Evolutionary conservation across 176 grass and related monocot genomes (phyloP), one percentile per base, ranked within the genome.

Genomic region (Carex scoparia): DNA sequence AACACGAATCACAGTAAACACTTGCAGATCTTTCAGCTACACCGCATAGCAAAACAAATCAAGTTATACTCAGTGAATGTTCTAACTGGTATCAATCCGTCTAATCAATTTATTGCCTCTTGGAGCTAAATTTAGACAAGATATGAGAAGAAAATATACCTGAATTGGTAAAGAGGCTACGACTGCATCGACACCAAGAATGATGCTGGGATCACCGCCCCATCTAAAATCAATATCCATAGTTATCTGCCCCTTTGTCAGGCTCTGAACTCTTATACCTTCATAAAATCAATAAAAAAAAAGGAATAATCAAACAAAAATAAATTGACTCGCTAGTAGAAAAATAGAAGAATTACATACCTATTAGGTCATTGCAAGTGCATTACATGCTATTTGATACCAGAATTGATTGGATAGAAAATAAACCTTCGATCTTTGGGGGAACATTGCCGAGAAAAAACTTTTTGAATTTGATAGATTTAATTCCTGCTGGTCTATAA

Each of bases 161-260:
- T 98, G 96, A 85, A 98, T 98, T 42, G 95, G 96, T 53, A 98
- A 81, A 84, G 96, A 95, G 82, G 96, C 96, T 84, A 98, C 93
- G 28, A 87, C 35, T 81, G 96, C 93, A 32, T 98, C 96, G 86
- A 98, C 96, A 84, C 87, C 96, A 81, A 98, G 96, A 84, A 98
- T 95, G 87, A 98, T 98, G 81, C 91, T 98, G 75, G 91, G 93
- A 88, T 98, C 83, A 85, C 96, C 96, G 84, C 96, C 96, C 96
- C 96, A 98, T 58, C 96, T 91, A 35, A 98, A 88, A 89, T 98
- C 96, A 87, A 98, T 89, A 86, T 98, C 96, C 96, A 98, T 98
- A 84, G 74, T 94, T 71, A 98, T 92, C 87, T 98, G 96, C 15
- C 96, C 93, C 84, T 94, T 88, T 87, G 94, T 88, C 85, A 98